phyloP scores from a whole-genome alignment of 768 basidiomycete genomes.

The Suillus sp. region DNA sequence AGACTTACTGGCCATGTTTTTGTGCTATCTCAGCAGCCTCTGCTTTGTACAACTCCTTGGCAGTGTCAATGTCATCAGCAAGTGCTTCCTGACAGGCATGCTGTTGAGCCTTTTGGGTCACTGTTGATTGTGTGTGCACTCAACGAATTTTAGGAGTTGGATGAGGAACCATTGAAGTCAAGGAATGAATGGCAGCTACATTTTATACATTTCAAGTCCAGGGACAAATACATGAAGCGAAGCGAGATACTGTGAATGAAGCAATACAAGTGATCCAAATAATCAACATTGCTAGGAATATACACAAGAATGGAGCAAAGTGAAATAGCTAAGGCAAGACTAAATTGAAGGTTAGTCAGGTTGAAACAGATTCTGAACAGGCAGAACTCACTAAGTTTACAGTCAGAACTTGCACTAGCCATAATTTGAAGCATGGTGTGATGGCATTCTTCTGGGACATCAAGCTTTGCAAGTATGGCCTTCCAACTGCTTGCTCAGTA shows the following conservation, averaged over 20 bases:
- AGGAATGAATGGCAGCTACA: too few species aligned
- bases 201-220: too few species aligned
- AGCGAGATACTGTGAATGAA: too few species aligned
- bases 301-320: neutral
- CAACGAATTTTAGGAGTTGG: neutral
- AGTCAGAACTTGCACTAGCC: neutral
- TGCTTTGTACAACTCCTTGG: neutral
- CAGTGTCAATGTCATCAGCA: neutral
- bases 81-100: neutral
- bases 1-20: neutral
- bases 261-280: too few species aligned
- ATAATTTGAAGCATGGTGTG: neutral
- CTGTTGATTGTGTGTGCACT: neutral
- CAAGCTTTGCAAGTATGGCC: neutral
- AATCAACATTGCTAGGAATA: too few species aligned
- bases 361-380: neutral
- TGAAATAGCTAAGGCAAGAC: neutral
- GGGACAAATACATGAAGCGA: too few species aligned
- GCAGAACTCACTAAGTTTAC: neutral
- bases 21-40: neutral
- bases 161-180: neutral
- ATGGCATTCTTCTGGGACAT: neutral
- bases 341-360: neutral
- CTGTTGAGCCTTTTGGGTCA: constrained; percentile 3
- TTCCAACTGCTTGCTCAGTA: neutral